Evolutionary conservation across 192 early-diverging fungal genomes (phyloP).

Genomic region (Backusella psychrophila): DNA sequence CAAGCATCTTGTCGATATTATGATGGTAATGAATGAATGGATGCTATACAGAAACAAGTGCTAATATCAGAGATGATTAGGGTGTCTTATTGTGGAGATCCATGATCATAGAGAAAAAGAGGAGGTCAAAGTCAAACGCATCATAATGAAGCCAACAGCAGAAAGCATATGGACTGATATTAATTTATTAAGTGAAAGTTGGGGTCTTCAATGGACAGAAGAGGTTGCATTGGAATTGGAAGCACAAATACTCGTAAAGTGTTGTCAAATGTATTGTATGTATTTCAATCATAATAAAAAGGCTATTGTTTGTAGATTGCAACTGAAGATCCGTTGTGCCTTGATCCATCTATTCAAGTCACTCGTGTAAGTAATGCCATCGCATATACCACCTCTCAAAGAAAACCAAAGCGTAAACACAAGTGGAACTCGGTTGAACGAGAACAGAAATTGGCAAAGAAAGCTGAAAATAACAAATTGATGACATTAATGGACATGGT

Average conservation of each 20-base stretch:
- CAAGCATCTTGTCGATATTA: slow-evolving; percentile 54
- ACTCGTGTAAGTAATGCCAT: slow-evolving; percentile 69
- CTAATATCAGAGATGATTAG: slow-evolving; percentile 24
- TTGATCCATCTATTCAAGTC: slow-evolving; percentile 69
- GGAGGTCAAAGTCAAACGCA: slow-evolving; percentile 29
- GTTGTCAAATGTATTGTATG: neutral
- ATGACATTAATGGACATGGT: slow-evolving; percentile 74
- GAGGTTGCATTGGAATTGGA: slow-evolving; percentile 62
- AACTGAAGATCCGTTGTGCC: slow-evolving; percentile 61
- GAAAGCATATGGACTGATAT: slow-evolving; percentile 58
- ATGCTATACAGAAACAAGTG: neutral
- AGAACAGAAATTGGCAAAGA: slow-evolving; percentile 65
- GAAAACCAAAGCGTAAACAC: slow-evolving; percentile 55
- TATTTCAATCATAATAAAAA: no score
- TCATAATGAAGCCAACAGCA: slow-evolving; percentile 45
- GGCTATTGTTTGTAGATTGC: slow-evolving; percentile 41
- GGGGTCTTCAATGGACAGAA: slow-evolving; percentile 45
- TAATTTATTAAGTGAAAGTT: slow-evolving; percentile 44
- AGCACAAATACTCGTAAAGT: slow-evolving; percentile 54
- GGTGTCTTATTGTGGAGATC: slow-evolving; percentile 66
- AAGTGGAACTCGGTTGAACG: slow-evolving; percentile 72
- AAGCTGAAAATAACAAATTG: slow-evolving; percentile 64
- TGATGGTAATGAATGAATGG: slow-evolving; percentile 36
- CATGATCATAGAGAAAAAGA: slow-evolving; percentile 55
- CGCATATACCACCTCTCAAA: slow-evolving; percentile 47